These are phyloP conservation scores for Stagonosporopsis tanaceti DNA, from an alignment of 2,329 filamentous ascomycete genomes.

Conservation along the genomic window DNA sequence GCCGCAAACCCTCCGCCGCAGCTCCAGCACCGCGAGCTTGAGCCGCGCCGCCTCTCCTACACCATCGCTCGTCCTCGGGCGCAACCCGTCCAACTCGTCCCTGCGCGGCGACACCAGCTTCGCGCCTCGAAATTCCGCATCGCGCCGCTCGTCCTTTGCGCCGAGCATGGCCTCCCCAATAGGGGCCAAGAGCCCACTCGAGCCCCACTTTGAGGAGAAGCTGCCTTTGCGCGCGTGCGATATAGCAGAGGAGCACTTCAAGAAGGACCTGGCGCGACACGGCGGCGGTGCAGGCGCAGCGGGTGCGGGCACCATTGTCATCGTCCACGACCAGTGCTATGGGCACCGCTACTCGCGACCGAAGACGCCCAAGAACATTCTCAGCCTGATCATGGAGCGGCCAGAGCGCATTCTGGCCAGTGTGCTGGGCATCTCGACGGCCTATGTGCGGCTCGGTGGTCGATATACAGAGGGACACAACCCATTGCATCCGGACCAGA, in stretches of 20 bases:
- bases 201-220: constrained; percentile 49
- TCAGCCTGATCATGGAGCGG: constrained; percentile 88
- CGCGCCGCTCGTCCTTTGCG: constrained; percentile 55
- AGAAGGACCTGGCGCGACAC: constrained; percentile 71
- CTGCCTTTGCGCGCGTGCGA: constrained; percentile 60
- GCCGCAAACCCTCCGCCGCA: constrained; percentile 50
- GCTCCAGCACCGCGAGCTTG: constrained; percentile 53
- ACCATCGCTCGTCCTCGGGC: constrained; percentile 51
- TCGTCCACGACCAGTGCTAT: constrained; percentile 93
- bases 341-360: constrained; percentile 90
- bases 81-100: constrained; percentile 55
- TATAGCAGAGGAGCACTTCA: constrained; percentile 74
- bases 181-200: constrained; percentile 51
- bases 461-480: constrained; percentile 75
- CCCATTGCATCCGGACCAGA: constrained; percentile 70
- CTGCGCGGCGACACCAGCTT: constrained; percentile 50
- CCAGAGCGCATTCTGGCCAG: constrained; percentile 89
- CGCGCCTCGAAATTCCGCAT: constrained; percentile 47
- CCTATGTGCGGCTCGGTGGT: constrained; percentile 89
- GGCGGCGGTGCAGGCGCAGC: constrained; percentile 54
- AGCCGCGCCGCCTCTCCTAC: constrained; percentile 49
- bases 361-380: constrained; percentile 72
- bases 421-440: constrained; percentile 80
- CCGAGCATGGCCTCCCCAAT: constrained; percentile 51
- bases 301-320: constrained; percentile 73